Conservation (phyloP, 2,329 filamentous ascomycete genomes). For the Colletotrichum sansevieriae region DNA sequence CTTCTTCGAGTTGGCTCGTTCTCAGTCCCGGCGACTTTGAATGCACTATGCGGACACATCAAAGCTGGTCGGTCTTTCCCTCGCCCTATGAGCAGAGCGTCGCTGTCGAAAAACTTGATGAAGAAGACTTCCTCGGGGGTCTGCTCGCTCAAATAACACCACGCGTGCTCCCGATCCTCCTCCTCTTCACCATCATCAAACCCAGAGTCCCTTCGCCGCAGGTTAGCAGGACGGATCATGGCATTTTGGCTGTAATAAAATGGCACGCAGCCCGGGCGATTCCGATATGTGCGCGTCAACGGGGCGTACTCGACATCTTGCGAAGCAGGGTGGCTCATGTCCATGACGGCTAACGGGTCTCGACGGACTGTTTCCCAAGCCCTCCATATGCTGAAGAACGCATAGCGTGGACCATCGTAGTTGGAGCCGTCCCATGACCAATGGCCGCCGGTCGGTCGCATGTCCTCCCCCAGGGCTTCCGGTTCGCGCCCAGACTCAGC, state of each 20-base stretch:
- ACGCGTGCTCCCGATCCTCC: not conserved
- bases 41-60: slow-evolving; percentile 27
- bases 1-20: slow-evolving; percentile 7
- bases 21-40: not conserved
- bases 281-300: slow-evolving; percentile 22
- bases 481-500: slow-evolving; percentile 15
- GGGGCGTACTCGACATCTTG: slow-evolving; percentile 16
- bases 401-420: slow-evolving; percentile 28
- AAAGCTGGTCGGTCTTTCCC: not conserved
- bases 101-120: slow-evolving; percentile 28
- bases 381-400: slow-evolving; percentile 29
- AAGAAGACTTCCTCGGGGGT: slow-evolving; percentile 24
- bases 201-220: slow-evolving; percentile 14
- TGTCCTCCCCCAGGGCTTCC: not conserved
- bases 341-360: slow-evolving; percentile 31
- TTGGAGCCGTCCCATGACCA: slow-evolving; percentile 32
- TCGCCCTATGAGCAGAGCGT: slow-evolving; percentile 15
- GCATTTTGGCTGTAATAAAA: slow-evolving; percentile 34
- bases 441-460: slow-evolving; percentile 12
- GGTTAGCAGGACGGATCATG: not conserved
- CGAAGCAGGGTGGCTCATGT: slow-evolving; percentile 21
- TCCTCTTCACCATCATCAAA: not conserved
- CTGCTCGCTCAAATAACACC: slow-evolving; percentile 30
- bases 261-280: slow-evolving; percentile 11
- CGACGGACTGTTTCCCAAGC: slow-evolving; percentile 22